These are phyloP conservation scores for Zoysia japonica DNA, from an alignment of 176 grass and related monocot species.

Conservation along the genomic window DNA sequence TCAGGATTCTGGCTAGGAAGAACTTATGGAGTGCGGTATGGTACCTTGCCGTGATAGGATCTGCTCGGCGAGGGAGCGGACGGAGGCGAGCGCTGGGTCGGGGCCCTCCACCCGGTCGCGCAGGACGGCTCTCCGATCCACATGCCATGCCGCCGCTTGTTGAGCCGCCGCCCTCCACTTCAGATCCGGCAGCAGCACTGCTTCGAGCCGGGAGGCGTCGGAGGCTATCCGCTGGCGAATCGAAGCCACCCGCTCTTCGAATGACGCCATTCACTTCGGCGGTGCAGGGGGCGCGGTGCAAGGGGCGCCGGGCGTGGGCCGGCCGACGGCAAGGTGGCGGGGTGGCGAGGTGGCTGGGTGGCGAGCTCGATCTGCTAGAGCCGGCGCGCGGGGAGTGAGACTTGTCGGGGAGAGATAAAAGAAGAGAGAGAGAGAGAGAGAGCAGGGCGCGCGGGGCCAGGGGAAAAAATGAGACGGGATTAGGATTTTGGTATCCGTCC, in stretches of 20 bases:
- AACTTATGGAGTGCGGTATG: not conserved
- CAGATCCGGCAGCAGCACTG: not conserved
- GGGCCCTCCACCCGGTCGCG: not conserved
- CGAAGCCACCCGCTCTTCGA: not conserved
- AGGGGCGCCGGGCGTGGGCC: too few relatives aligned
- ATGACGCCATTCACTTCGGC: not conserved
- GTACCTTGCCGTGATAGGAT: slow-evolving; percentile 42
- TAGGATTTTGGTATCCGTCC: too few relatives aligned
- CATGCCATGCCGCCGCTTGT: not conserved
- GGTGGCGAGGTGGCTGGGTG: too few relatives aligned
- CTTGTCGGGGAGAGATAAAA: too few relatives aligned
- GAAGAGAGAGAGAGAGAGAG: too few relatives aligned
- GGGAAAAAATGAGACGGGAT: too few relatives aligned
- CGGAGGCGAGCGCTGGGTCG: not conserved
- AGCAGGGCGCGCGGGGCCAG: too few relatives aligned
- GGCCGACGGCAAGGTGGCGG: too few relatives aligned
- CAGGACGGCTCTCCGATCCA: slow-evolving; percentile 9
- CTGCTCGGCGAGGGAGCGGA: slow-evolving; percentile 25
- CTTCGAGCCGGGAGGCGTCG: not conserved
- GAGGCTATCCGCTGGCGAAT: not conserved
- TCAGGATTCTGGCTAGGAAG: not conserved
- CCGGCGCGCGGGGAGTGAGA: too few relatives aligned
- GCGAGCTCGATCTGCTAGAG: too few relatives aligned
- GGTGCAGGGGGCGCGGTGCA: too few relatives aligned
- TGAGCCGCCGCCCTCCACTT: not conserved